Base-by-base conservation (phyloP, 192 early-diverging fungal species). In the Coemansia sp. region DNA sequence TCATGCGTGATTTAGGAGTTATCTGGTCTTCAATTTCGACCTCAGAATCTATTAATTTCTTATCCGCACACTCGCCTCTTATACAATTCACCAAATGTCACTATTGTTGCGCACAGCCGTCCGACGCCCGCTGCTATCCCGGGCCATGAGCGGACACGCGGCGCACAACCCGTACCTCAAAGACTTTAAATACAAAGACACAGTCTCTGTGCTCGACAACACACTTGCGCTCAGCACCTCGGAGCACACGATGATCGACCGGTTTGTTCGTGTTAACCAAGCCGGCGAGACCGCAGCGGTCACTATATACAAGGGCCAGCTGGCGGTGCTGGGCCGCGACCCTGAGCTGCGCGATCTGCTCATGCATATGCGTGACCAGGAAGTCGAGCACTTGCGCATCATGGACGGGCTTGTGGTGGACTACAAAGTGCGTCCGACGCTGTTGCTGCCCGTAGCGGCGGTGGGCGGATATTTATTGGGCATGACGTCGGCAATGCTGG, bases 251-350 rank as follows among this genome's bases (percentile, higher is more conserved):
- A 43, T 87, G 49, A 82, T 93, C 14, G 85, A 84, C 64, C 76
- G 79, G 39, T 92, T 96, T 87, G 86, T 98, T 25, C 92, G 96
- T n/a, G 89, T 98, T 25, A 93, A 98, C 72, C 96, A 98, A 53
- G 94, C 96, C 4, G 96, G 96, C 27, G 96, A 98, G 70, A 86
- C 94, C 4, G 96, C 93, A 1, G 96, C 96, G 23, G 92, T 95
- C 59, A 93, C 83, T 55, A 98, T 98, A 68, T 98, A 98, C 84
- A 88, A 87, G 69, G 96, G 95, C n/a, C 96, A 98, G 69, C 83
- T 92, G 66, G 90, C 89, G 4, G 86, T 94, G 5, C 79, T 95
- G 2, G 83, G 88, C 45, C 71, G 82, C 8, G 86, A 93, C 57
- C 84, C 89, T 32, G 78, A 85, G 50, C 75, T 93, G 32, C 80